Evolutionary conservation across 148 eudicot genomes (phyloP).

Genomic region (Rhododendron ferrugineum): DNA sequence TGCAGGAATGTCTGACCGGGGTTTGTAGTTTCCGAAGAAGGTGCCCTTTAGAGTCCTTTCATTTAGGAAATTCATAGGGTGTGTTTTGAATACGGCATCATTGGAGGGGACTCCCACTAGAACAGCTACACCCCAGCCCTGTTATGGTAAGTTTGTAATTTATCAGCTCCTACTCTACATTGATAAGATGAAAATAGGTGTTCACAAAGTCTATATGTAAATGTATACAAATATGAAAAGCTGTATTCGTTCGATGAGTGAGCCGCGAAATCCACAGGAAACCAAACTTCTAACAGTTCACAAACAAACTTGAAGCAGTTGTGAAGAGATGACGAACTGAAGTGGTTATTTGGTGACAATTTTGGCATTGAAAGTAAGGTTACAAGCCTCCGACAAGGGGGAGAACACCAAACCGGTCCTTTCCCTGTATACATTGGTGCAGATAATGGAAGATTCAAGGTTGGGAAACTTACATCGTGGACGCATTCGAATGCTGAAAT

Average conservation of each 20-base stretch:
- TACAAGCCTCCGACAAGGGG: too few species aligned
- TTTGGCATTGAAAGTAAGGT: neutral
- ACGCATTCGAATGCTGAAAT: slow-evolving; percentile 61
- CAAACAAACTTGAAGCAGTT: neutral
- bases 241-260: neutral
- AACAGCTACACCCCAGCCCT: slow-evolving; percentile 97
- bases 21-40: slow-evolving; percentile 83
- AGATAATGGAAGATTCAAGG: neutral
- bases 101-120: slow-evolving; percentile 77
- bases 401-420: neutral
- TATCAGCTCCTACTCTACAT: neutral
- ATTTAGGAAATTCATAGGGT: slow-evolving; percentile 32
- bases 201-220: neutral
- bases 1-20: slow-evolving; percentile 55
- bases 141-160: neutral
- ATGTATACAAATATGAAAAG: neutral
- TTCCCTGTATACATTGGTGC: neutral
- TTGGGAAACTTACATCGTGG: slow-evolving; percentile 33
- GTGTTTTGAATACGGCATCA: slow-evolving; percentile 68
- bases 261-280: neutral
- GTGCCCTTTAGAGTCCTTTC: slow-evolving; percentile 78
- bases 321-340: neutral
- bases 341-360: neutral
- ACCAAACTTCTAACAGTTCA: neutral
- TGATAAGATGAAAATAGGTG: neutral